Conservation (phyloP, 768 basidiomycete genomes). For the Polyporus arcularius region DNA sequence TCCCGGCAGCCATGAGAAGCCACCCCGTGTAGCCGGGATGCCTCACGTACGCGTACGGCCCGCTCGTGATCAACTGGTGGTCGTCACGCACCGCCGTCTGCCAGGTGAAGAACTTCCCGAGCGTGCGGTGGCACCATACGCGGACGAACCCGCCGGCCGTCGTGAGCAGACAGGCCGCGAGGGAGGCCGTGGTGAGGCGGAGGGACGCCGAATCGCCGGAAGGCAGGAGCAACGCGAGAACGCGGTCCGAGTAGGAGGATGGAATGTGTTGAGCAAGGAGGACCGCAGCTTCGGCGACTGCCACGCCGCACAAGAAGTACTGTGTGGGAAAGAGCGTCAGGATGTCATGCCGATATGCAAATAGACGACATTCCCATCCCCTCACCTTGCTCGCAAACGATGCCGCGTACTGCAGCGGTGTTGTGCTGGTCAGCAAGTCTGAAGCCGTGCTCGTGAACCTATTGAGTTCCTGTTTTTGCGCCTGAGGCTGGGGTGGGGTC, state of each 20-base stretch:
- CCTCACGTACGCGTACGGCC: conserved; percentile 22
- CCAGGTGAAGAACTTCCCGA: conserved; percentile 22
- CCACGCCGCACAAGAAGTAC: neutral
- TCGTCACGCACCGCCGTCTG: conserved; percentile 10
- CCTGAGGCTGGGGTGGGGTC: neutral
- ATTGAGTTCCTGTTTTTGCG: neutral
- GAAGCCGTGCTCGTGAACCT: neutral
- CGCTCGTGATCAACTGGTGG: conserved; percentile 20
- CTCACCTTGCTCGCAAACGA: neutral
- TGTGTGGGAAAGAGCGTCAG: neutral
- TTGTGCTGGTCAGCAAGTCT: neutral
- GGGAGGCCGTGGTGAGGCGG: neutral
- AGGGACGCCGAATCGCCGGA: neutral
- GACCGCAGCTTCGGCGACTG: neutral
- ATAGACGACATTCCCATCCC: neutral
- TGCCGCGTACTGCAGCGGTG: neutral
- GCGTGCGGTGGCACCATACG: conserved; percentile 14
- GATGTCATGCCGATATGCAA: neutral
- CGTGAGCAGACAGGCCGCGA: neutral
- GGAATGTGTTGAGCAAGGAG: neutral
- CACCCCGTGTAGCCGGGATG: conserved; percentile 22
- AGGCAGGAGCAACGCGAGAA: neutral
- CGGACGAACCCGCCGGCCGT: neutral
- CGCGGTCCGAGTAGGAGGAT: neutral
- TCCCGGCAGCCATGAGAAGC: conserved; percentile 7